phyloP scores from a whole-genome alignment of 164 flowering plant genomes.

The Cinnamomum micranthum region DNA sequence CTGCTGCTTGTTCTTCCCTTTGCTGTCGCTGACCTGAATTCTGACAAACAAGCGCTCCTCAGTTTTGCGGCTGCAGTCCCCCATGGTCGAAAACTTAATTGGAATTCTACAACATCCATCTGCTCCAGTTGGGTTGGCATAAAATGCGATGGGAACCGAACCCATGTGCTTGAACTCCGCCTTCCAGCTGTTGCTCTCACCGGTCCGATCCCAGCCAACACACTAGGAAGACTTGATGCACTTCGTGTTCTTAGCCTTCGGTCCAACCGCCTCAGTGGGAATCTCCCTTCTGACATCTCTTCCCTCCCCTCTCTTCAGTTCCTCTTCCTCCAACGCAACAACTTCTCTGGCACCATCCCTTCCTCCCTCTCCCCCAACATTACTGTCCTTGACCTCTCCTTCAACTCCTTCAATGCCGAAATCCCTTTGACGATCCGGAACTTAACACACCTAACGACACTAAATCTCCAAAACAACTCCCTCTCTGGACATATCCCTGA shows the following conservation, averaged over 20 bases:
- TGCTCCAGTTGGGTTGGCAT: slow-evolving; percentile 66
- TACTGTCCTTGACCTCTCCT: slow-evolving; percentile 60
- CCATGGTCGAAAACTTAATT: slow-evolving; percentile 55
- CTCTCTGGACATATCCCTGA: slow-evolving; percentile 52
- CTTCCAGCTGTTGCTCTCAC: slow-evolving; percentile 55
- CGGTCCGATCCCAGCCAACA: slow-evolving; percentile 51
- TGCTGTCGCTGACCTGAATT: slow-evolving; percentile 37
- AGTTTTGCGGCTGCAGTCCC: slow-evolving; percentile 44
- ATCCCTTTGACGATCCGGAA: slow-evolving; percentile 53
- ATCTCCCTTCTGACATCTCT: slow-evolving; percentile 63
- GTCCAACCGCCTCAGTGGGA: slow-evolving; percentile 61
- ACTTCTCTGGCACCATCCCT: slow-evolving; percentile 68
- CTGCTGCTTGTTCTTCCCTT: slow-evolving; percentile 21
- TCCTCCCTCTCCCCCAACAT: slow-evolving; percentile 44
- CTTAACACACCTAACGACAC: slow-evolving; percentile 35
- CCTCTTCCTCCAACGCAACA: slow-evolving; percentile 64
- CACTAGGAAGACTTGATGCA: slow-evolving; percentile 49
- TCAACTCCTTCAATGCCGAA: slow-evolving; percentile 56
- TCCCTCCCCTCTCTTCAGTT: slow-evolving; percentile 61
- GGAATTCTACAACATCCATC: slow-evolving; percentile 36
- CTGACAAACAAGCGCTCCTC: slow-evolving; percentile 61
- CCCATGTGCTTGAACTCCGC: slow-evolving; percentile 36
- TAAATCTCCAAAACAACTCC: slow-evolving; percentile 51
- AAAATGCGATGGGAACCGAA: slow-evolving; percentile 31
- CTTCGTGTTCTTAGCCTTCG: slow-evolving; percentile 66